Evolutionary conservation across 2,329 filamentous ascomycete genomes (phyloP), one percentile per base, ranked within the genome.

Genomic region (Xylariaceae sp.): DNA sequence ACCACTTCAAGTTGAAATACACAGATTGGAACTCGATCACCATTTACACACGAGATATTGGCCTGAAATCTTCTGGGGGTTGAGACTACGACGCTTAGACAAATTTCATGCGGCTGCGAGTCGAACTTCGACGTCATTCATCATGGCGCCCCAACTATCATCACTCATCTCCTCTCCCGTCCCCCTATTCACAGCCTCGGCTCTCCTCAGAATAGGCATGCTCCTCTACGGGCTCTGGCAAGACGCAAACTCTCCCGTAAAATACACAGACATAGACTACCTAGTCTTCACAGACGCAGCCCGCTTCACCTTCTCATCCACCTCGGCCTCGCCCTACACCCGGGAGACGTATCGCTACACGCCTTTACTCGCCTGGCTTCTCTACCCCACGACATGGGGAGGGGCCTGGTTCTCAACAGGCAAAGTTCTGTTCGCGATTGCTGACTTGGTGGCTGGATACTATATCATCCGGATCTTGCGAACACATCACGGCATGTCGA

Each of bases 251-350:
- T 95, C 90, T 7, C 85, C 92, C 12, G 74, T 99, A 65, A 97
- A 97, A 72, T 99, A 97, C 75, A 99, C 94, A 45, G 94, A 99
- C 71, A 96, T 99, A 62, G 94, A 99, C 76, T 99, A 99, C 71
- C 84, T 90, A 57, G 94, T 99, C 68, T 99, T 99, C 75, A 97
- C 94, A 43, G 92, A 97, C 68, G 94, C 94, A 22, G 83, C 94
- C 2, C 87, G 88, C 57, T 92, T 87, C 69, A 63, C 64, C 22
- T 66, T 66, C 54, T 90, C 49, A 94, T 90, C 49, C 88, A 95
- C 68, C 89, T 90, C 35, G 80, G 71, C 73, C 42, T 89, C 88
- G 0, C 94, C 94, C 1, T 99, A 99, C 68, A 79, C 81, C 38
- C 83, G 94, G 47, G 92, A 94, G 64, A 99, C 94, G 0, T 99